Percentiles rank a stretch among this genome's conserved stretches.
phyloP scores from a whole-genome alignment of 2,329 filamentous ascomycete species.

The Apiospora kogelbergensis region DNA sequence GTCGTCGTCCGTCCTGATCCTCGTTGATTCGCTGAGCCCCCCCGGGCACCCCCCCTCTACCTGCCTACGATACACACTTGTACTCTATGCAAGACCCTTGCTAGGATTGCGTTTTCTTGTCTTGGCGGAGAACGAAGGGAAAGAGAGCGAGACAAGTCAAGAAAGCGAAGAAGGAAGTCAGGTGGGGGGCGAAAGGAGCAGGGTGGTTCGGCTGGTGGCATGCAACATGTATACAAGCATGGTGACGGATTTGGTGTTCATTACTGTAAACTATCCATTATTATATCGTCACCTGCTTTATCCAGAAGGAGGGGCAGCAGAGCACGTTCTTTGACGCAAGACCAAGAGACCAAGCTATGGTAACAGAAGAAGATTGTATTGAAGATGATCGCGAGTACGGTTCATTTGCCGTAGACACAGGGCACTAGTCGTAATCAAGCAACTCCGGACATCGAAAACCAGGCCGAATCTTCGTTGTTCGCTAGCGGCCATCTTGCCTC shows the following conservation, averaged over 20 bases:
- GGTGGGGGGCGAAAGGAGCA: not conserved
- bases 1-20: not conserved
- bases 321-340: not conserved
- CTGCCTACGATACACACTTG: not conserved
- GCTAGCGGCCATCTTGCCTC: slow-evolving; percentile 7
- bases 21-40: not conserved
- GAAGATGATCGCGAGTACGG: not conserved
- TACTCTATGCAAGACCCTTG: not conserved
- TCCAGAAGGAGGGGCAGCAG: not conserved
- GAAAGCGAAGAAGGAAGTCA: not conserved
- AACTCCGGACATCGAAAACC: not conserved
- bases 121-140: not conserved
- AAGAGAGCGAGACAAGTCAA: not conserved
- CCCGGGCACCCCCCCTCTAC: not conserved
- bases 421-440: not conserved
- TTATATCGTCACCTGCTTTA: not conserved
- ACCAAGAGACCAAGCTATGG: not conserved
- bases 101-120: not conserved
- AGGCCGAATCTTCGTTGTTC: not conserved
- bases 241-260: not conserved
- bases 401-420: not conserved
- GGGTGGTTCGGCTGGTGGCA: not conserved
- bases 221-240: not conserved
- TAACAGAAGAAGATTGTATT: not conserved
- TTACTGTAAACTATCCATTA: not conserved